Evolutionary conservation across 345 rosid genomes (phyloP), one percentile per base, ranked within the genome.

Genomic region (Camelina neglecta): DNA sequence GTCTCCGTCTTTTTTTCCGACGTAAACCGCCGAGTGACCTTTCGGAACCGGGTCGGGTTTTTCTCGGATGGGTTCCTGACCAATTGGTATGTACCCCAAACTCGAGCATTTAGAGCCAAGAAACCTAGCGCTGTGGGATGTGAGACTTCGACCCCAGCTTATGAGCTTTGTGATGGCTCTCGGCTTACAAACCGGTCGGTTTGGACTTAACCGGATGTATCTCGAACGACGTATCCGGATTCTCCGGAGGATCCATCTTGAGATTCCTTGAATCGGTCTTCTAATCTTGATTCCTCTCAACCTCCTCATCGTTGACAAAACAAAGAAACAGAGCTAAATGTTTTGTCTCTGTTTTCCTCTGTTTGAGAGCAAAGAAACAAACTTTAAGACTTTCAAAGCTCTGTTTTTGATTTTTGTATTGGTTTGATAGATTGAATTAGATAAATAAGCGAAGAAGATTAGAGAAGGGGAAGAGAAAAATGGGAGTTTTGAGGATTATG

Each of bases 1-100:
- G 60, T 90, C 97, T 4, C 89, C 91, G 77, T 89, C 97, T 58
- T 87, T 85, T 74, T 81, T 81, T 29, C 97, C 98, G 11, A 94
- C 85, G 77, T 94, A 94, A 13, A 90, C 88, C 44, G 97, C 96
- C 77, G 93, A 74, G 74, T 94, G 83, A 4, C 97, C 97, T 73
- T 90, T 94, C 2, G 97, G 98, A 41, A 92, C 88, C 11, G 75
- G 47, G 60, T 35, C 77, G 24, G 82, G 76, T 21, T 73, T 83
- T 15, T 67, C 66, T 15, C 8, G 42, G 20, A 72, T 29, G 5
- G 83, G 82, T 0, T 80, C 83, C 1, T 50, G 68, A 12, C 81
- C 81, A 45, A 87, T 49, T 29, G 82, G 86, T 24, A 81, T 0
- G 67, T 87, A 88, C 4, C 91, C 90, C 72, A 81, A 73, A 47